A percentile compares a stretch with the other conserved stretches of the same genome.
Evolutionary conservation across 352 stramenopile genomes (phyloP).

Genomic region (Elongisporangium anandrum): DNA sequence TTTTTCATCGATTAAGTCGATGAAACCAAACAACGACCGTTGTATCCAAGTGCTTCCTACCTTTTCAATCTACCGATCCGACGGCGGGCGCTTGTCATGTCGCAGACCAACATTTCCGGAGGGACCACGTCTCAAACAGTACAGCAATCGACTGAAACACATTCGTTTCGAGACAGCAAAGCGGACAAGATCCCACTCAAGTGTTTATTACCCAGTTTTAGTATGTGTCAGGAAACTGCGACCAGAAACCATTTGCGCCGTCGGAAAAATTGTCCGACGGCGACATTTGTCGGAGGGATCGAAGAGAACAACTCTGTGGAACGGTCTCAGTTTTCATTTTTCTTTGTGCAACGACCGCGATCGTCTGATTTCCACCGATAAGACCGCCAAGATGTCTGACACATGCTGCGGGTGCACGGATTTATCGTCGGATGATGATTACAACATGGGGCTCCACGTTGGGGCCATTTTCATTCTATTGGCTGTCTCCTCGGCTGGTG

Average conservation of each 20-base stretch:
- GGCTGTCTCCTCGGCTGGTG: conserved; percentile 32
- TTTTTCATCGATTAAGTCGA: no score
- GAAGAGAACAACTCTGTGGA: background rate
- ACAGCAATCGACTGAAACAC: no score
- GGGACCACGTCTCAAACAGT: background rate
- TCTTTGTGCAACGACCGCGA: background rate
- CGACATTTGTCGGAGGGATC: background rate
- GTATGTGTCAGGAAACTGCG: no score
- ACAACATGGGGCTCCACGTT: conserved; percentile 47
- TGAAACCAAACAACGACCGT: no score
- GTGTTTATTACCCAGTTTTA: no score
- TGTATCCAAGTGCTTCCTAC: no score
- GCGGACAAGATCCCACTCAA: no score
- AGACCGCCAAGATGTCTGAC: conserved; percentile 24
- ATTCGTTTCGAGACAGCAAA: no score
- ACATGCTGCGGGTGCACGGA: conserved; percentile 37
- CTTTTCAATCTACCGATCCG: background rate
- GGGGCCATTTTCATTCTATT: conserved; percentile 55
- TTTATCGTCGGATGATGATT: conserved; percentile 26
- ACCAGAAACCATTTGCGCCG: background rate
- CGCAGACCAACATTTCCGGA: background rate
- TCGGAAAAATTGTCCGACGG: background rate
- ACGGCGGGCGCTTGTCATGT: background rate
- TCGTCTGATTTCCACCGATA: background rate
- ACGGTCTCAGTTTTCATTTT: background rate